These are phyloP conservation scores for Lasiosphaeria ovina DNA, from an alignment of 495 filamentous ascomycete genomes.

Conservation along the genomic window DNA sequence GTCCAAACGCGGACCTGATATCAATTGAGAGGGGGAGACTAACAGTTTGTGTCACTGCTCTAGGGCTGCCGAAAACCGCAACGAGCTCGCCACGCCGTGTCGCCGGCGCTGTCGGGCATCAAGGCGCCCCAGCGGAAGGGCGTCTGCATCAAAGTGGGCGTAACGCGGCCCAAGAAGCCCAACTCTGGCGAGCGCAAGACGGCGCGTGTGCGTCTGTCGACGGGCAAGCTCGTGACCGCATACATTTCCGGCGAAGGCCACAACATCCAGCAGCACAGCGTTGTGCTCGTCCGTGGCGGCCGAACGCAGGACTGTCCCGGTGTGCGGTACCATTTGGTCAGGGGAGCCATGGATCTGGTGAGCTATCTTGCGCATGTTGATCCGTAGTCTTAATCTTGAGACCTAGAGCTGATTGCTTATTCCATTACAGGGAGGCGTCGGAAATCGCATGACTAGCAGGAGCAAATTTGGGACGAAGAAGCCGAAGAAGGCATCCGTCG, in stretches of 20 bases:
- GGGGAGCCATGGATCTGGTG: constrained; percentile 93
- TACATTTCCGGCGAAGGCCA: constrained; percentile 98
- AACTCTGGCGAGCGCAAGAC: constrained; percentile 95
- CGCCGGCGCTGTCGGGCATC: constrained; percentile 71
- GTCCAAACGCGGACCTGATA: no score
- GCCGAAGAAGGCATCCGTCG: constrained; percentile 69
- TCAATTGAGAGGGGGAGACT: not conserved
- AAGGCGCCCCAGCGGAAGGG: constrained; percentile 83
- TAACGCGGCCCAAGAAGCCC: constrained; percentile 95
- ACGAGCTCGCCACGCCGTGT: constrained; percentile 75
- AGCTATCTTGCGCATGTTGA: constrained; percentile 33
- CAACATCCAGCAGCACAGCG: constrained; percentile 98
- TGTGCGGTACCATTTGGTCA: constrained; percentile 90
- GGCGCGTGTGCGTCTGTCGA: constrained; percentile 82
- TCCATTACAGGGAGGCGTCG: constrained; percentile 75
- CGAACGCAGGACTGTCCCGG: constrained; percentile 95
- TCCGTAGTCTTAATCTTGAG: not conserved
- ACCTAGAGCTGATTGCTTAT: not conserved
- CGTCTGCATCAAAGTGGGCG: constrained; percentile 88
- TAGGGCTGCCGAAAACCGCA: constrained; percentile 74
- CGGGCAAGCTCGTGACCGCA: constrained; percentile 77
- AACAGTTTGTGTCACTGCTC: constrained; percentile 15
- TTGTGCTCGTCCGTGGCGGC: constrained; percentile 89
- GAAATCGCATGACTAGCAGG: constrained; percentile 73
- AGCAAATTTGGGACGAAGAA: constrained; percentile 99